phyloP scores from a whole-genome alignment of 495 filamentous ascomycete genomes.

The Parathielavia hyrcaniae region DNA sequence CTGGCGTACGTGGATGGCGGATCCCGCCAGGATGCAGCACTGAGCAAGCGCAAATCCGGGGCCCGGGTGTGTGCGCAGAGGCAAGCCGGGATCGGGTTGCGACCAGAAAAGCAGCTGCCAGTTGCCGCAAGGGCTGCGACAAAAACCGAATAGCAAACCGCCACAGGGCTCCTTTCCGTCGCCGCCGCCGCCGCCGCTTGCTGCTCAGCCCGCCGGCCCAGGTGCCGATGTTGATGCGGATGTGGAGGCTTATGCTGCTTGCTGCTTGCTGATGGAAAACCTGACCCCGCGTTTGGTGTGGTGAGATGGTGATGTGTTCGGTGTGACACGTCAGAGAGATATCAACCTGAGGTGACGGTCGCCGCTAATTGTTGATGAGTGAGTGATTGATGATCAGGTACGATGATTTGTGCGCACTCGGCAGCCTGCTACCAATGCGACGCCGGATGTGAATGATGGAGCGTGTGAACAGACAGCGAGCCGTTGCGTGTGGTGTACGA shows the following conservation, averaged over 20 bases:
- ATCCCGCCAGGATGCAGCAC: background rate
- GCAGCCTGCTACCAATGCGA: conserved; percentile 13
- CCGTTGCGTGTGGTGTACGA: background rate
- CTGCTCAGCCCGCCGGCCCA: background rate
- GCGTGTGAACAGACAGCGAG: background rate
- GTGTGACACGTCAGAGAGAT: conserved; percentile 35
- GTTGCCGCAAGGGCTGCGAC: background rate
- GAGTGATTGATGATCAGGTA: conserved; percentile 10
- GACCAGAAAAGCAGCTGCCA: conserved; percentile 10
- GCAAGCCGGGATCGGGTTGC: conserved; percentile 7
- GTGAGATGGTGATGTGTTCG: conserved; percentile 4
- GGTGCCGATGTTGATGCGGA: background rate
- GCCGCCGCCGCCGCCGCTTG: background rate
- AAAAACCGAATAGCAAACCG: conserved; percentile 5
- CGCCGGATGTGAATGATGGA: background rate
- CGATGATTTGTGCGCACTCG: conserved; percentile 26
- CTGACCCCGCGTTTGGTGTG: background rate
- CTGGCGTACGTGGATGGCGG: conserved; percentile 7
- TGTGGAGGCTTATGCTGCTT: background rate
- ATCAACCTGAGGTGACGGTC: conserved; percentile 10
- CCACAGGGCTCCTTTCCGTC: background rate
- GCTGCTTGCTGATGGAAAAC: background rate
- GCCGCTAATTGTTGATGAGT: conserved; percentile 2
- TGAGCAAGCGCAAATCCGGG: conserved; percentile 10
- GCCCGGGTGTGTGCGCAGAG: conserved; percentile 10